phyloP scores from a whole-genome alignment of 768 basidiomycete genomes.

The Coprinopsis sp. region DNA sequence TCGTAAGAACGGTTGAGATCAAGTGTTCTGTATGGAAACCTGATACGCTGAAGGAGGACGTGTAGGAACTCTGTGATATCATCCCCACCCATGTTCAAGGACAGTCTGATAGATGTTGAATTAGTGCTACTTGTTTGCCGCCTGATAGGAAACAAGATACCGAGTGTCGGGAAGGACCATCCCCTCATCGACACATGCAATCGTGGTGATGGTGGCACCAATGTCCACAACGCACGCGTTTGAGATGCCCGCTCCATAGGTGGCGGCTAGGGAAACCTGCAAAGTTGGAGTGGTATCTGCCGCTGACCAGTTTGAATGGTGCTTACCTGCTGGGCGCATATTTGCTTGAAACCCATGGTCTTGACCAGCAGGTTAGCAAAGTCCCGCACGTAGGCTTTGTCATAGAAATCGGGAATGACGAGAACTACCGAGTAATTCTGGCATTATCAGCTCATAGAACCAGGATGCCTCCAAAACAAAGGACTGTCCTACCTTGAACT shows the following conservation, averaged over 20 bases:
- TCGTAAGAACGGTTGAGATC: slow-evolving; percentile 76
- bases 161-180: slow-evolving; percentile 82
- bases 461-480: not conserved
- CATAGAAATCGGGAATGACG: slow-evolving; percentile 89
- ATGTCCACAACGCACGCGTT: slow-evolving; percentile 96
- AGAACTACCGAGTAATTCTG: slow-evolving; percentile 87
- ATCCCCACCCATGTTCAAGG: slow-evolving; percentile 86
- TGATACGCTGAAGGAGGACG: slow-evolving; percentile 71
- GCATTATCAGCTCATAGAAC: not conserved
- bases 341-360: slow-evolving; percentile 87
- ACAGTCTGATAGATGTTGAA: slow-evolving; percentile 44
- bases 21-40: slow-evolving; percentile 85
- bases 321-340: slow-evolving; percentile 85
- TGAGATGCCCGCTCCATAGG: slow-evolving; percentile 92
- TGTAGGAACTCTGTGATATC: slow-evolving; percentile 90
- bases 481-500: slow-evolving; percentile 52
- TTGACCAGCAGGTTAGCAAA: slow-evolving; percentile 68
- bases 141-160: slow-evolving; percentile 33
- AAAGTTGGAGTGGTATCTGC: not conserved
- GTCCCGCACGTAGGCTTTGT: slow-evolving; percentile 77
- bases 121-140: not conserved
- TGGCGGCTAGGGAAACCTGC: slow-evolving; percentile 89
- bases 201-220: slow-evolving; percentile 76
- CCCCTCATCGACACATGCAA: slow-evolving; percentile 95
- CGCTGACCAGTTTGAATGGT: not conserved